Base-by-base conservation (phyloP, 306 rosid species). In the Inga leiocalycina region DNA sequence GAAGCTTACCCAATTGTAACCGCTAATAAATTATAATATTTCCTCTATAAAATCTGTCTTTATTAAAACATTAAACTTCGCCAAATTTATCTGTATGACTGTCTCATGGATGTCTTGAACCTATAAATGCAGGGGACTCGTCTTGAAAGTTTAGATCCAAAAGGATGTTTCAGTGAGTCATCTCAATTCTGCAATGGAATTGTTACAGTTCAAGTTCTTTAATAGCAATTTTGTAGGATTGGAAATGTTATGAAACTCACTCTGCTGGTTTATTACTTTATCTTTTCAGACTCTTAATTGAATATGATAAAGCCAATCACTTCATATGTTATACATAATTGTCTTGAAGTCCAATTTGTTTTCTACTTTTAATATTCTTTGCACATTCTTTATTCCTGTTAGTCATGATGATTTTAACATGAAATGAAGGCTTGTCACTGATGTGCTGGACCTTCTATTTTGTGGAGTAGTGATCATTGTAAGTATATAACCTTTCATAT, bases 141-240 rank as follows among this genome's bases (percentile, higher is more conserved):
- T 75, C 98, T 96, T 39, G 99, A 98, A 71, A 96, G 99, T 89
- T 92, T 98, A 80, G 99, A 96, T 79, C 99, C 99, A 68, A 96
- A 96, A 78, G 99, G 98, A 81, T 96, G 99, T 88, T 90, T 96
- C 94, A 92, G 98, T 95, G 87, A 92, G 98, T 93, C 34, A 71
- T 79, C 70, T 74, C 59, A 45, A 67, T 86, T 77, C 52, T 59
- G 83, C 76, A 76, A 74, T 49, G 73, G 76, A 79, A 82, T 57
- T 85, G 54, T 82, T 88, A 44, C 54, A 59, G 87, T 81, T 81
- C 77, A 37, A 85, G 45, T 85, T 83, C 56, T 83, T 83, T 80
- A 66, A 13, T 65, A 51, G 49, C 52, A 65, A 27, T 71, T 35
- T 70, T 82, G 59, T 65, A 32, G 71, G 65, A 75, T 54, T 71